phyloP scores from a whole-genome alignment of 441 rosid genomes.

The Croton setiger region DNA sequence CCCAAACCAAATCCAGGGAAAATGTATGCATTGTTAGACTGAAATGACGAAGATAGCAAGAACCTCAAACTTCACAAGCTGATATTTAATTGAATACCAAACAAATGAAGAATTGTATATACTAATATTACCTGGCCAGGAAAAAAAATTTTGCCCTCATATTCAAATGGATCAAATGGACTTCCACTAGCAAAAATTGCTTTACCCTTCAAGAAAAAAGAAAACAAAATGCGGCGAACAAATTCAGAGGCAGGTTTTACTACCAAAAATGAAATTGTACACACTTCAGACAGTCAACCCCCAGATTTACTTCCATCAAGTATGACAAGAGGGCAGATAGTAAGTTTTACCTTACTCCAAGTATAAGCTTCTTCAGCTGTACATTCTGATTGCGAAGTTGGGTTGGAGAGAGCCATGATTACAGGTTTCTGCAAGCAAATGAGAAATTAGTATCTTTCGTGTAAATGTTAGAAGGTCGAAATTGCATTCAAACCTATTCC shows the following conservation, averaged over 20 bases:
- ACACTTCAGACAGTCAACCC: neutral
- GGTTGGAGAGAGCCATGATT: slow-evolving; percentile 86
- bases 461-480: neutral
- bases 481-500: neutral
- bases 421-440: slow-evolving; percentile 62
- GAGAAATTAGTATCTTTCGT: slow-evolving; percentile 4
- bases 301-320: neutral
- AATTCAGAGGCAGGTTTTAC: neutral
- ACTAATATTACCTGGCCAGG: slow-evolving; percentile 78
- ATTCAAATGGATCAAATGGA: slow-evolving; percentile 75
- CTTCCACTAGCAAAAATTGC: slow-evolving; percentile 93
- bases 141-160: slow-evolving; percentile 50
- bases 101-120: slow-evolving; percentile 2
- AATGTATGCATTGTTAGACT: slow-evolving; percentile 91
- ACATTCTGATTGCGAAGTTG: slow-evolving; percentile 90
- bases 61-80: neutral
- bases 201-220: slow-evolving; percentile 48
- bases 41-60: slow-evolving; percentile 20
- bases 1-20: slow-evolving; percentile 97
- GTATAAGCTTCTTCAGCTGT: slow-evolving; percentile 93
- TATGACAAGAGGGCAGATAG: neutral
- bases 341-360: slow-evolving; percentile 62
- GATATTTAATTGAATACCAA: slow-evolving; percentile 5
- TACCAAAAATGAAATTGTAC: neutral
- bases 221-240: neutral